phyloP scores from a whole-genome alignment of 2,329 filamentous ascomycete genomes.

The Curvularia sp. region DNA sequence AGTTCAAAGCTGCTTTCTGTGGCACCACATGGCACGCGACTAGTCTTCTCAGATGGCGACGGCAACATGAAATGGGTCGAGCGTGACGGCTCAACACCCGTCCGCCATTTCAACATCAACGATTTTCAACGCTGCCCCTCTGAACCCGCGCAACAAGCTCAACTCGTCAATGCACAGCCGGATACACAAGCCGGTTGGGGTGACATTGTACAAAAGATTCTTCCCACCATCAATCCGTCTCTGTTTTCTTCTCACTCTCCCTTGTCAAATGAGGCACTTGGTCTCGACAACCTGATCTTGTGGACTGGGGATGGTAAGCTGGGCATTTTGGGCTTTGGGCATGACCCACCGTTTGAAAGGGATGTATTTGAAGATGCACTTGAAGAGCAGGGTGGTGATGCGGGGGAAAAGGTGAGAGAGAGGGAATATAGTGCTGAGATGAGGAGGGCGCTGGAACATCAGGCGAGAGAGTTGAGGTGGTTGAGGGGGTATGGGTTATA shows the following conservation, averaged over 20 bases:
- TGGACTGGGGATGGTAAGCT: slow-evolving; percentile 86
- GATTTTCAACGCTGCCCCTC: slow-evolving; percentile 27
- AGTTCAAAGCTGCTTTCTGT: slow-evolving; percentile 82
- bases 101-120: slow-evolving; percentile 67
- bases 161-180: slow-evolving; percentile 5
- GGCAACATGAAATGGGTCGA: slow-evolving; percentile 92
- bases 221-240: slow-evolving; percentile 61
- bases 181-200: slow-evolving; percentile 10
- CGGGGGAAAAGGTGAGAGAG: slow-evolving; percentile 60
- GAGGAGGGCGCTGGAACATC: slow-evolving; percentile 75
- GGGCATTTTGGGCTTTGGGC: slow-evolving; percentile 68
- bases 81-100: slow-evolving; percentile 71
- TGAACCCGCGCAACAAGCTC: background rate
- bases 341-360: slow-evolving; percentile 34
- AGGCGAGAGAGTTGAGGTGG: slow-evolving; percentile 81
- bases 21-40: slow-evolving; percentile 78
- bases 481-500: slow-evolving; percentile 70
- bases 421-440: slow-evolving; percentile 72
- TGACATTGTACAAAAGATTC: slow-evolving; percentile 81
- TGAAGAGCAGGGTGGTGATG: slow-evolving; percentile 48
- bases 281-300: slow-evolving; percentile 73
- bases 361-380: slow-evolving; percentile 46
- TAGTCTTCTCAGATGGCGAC: slow-evolving; percentile 84
- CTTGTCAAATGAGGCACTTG: slow-evolving; percentile 25
- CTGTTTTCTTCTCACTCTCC: slow-evolving; percentile 3